Evolutionary conservation across 495 filamentous ascomycete species (phyloP).

Genomic region (Eremomyces bilateralis): DNA sequence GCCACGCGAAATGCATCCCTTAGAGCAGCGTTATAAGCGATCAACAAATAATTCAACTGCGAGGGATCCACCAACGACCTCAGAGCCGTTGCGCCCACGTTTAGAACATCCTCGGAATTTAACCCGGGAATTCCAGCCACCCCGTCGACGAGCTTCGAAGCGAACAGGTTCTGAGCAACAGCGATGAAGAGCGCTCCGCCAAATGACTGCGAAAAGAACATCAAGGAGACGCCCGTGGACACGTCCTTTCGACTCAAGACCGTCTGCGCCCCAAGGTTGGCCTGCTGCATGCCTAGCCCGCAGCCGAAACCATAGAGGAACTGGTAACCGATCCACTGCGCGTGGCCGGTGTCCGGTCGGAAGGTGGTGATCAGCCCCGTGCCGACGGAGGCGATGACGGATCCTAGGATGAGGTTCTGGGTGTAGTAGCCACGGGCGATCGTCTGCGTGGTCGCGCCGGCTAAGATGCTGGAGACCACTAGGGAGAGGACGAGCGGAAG

Average conservation of each 20-base stretch:
- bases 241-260: not conserved
- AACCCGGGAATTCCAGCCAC: slow-evolving; percentile 7
- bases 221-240: not conserved
- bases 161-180: not conserved
- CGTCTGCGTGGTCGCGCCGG: slow-evolving; percentile 36
- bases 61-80: slow-evolving; percentile 1
- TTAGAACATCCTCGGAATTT: not conserved
- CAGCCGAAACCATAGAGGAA: slow-evolving; percentile 45
- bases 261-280: slow-evolving; percentile 40
- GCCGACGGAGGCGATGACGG: slow-evolving; percentile 40
- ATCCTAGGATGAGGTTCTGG: slow-evolving; percentile 43
- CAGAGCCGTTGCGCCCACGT: slow-evolving; percentile 4
- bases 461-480: slow-evolving; percentile 36
- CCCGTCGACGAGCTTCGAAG: not conserved
- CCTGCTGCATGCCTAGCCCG: slow-evolving; percentile 45
- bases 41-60: not conserved
- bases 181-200: not conserved
- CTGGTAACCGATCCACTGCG: slow-evolving; percentile 62
- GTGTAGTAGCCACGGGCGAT: slow-evolving; percentile 45
- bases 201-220: not conserved
- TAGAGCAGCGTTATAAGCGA: not conserved
- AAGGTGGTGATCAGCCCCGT: slow-evolving; percentile 49
- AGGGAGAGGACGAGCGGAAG: slow-evolving; percentile 48
- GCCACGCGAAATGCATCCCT: slow-evolving; percentile 10
- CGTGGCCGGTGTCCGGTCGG: slow-evolving; percentile 26